Evolutionary conservation across 108 stramenopile species (phyloP), one percentile per base, ranked within the genome.

Genomic region (Skeletonema potamos): DNA sequence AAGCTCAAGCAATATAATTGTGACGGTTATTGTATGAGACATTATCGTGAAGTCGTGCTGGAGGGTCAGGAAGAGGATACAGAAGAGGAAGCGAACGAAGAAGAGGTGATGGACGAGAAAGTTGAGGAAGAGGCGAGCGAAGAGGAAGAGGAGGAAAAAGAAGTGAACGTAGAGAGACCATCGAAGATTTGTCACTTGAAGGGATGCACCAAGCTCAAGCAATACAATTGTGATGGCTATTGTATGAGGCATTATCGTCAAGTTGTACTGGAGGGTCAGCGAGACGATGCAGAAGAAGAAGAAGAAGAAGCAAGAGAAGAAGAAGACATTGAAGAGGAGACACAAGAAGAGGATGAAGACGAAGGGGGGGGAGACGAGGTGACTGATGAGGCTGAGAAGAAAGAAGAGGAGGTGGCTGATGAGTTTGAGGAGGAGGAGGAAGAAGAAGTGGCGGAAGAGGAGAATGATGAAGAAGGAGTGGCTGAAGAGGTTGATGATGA

Each of bases 351-450:
- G 11, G 74, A 61, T 3, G 62, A 72, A 0, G 57, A 65, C 0
- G 78, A 62, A 10, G 60, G 70, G 24, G 70, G 22, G 12, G 79
- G 59, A 10, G 71, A 62, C 36, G 61, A 58, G 12, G 48, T n/a
- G 15, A n/a, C 39, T 15, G 39, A 41, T 13, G n/a, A 41, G 15
- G 39, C 3, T 41, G 61, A 54, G 24, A 20, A 79, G 3, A 62
- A 67, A 27, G 77, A 82, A 12, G 85, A 84, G 27, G 86, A 68
- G 27, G 79, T 81, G 15, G 65, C 77, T 3, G 86, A 85, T 62
- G 86, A 39, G 15, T 12, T 13, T 13, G 64, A 68, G 17, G 73
- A 34, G 11, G 74, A 68, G 8, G 74, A 62, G 34, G 60, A 57
- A 17, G 48, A 3, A 13, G 4, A 2, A 15, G 39, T n/a, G 4